Evolutionary conservation across 129 eudicot genomes (phyloP).

Genomic region (Rutidosis leptorrhynchoides): DNA sequence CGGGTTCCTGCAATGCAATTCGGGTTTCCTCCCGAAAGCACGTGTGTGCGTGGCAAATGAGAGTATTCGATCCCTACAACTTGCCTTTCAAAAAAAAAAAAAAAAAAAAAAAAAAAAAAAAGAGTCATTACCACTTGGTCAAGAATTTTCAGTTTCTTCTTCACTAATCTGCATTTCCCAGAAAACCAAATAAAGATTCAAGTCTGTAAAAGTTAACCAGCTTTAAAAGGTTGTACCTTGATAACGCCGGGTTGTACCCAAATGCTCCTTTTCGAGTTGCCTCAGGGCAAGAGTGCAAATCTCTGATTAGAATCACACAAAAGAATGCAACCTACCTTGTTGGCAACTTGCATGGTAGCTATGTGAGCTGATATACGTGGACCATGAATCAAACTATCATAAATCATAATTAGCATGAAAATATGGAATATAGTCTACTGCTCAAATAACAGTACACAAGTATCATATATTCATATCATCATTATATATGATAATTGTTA

Average conservation of each 20-base stretch:
- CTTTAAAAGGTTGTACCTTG: constrained; percentile 28
- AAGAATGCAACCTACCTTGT: constrained; percentile 47
- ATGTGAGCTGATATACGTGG: constrained; percentile 56
- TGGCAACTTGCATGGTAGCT: constrained; percentile 49
- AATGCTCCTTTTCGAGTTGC: constrained; percentile 47
- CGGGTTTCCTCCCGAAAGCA: too few relatives aligned
- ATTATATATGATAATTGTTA: too few relatives aligned
- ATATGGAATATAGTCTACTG: constrained; percentile 46
- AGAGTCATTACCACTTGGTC: too few relatives aligned
- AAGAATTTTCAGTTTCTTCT: constrained; percentile 46
- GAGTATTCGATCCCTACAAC: too few relatives aligned
- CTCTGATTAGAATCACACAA: constrained; percentile 55
- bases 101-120: too few relatives aligned
- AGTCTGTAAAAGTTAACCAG: neutral
- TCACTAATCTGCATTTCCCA: constrained; percentile 46
- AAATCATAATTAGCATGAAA: too few relatives aligned
- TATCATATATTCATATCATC: too few relatives aligned
- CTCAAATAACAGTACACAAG: constrained; percentile 4
- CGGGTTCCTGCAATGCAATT: too few relatives aligned
- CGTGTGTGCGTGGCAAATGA: too few relatives aligned
- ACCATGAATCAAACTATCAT: constrained; percentile 49
- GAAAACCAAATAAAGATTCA: too few relatives aligned
- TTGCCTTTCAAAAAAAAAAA: too few relatives aligned
- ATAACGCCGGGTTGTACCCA: constrained; percentile 53
- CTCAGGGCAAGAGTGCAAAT: constrained; percentile 50